phyloP scores from a whole-genome alignment of 495 filamentous ascomycete genomes.

The Tuber borchii region DNA sequence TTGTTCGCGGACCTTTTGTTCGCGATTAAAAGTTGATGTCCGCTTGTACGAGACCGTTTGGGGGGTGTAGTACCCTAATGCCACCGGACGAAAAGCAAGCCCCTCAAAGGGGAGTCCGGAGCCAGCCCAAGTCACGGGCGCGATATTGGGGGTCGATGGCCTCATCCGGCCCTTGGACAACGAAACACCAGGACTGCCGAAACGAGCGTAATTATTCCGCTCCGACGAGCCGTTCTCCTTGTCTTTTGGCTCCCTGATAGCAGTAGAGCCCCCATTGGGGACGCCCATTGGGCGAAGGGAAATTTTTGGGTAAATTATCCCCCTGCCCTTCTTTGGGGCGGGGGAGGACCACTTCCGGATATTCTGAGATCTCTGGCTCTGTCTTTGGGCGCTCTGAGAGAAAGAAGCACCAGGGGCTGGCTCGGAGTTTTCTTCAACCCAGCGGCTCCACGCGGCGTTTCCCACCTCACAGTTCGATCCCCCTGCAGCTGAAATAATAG shows the following conservation, averaged over 20 bases:
- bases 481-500: background rate
- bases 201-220: background rate
- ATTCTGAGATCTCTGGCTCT: background rate
- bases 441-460: background rate
- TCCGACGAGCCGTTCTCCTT: background rate
- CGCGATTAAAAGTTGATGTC: background rate
- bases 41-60: background rate
- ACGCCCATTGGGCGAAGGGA: background rate
- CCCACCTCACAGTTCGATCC: background rate
- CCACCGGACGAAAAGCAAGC: background rate
- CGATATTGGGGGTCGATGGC: background rate
- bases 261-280: background rate
- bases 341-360: background rate
- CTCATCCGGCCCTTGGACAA: background rate
- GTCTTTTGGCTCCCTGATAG: background rate
- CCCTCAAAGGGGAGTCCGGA: background rate
- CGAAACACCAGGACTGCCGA: background rate
- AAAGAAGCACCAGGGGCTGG: background rate
- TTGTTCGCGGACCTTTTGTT: background rate
- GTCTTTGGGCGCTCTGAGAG: background rate
- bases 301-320: background rate
- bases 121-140: background rate
- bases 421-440: background rate
- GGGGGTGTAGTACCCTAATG: background rate
- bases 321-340: background rate